Evolutionary conservation across 2,329 filamentous ascomycete species (phyloP), one percentile per base, ranked within the genome.

Genomic region (Fusarium sp.): DNA sequence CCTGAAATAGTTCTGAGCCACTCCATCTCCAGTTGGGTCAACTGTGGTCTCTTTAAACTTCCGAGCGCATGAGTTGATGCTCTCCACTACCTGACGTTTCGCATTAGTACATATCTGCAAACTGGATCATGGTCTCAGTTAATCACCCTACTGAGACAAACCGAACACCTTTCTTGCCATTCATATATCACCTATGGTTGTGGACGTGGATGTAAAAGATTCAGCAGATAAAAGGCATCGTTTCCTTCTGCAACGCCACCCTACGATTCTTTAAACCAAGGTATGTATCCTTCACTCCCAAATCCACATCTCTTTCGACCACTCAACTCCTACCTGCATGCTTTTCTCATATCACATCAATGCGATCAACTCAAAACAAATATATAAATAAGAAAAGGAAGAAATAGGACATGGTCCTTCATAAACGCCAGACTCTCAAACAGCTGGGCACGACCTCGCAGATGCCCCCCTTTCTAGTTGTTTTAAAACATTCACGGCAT

Each of bases 401-500:
- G 24, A 55, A 30, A 28, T 28, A 55, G 42, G 10, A 14, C 36
- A 48, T 48, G 30, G n/a, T n/a, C 26, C 39, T 41, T 48, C 35
- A 42, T 56, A 30, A 45, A 38, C 30, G 30, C 58, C 58, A 53
- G n/a, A 24, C 54, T 66, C 48, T 69, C 55, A 66, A 57, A 35
- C 20, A 22, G 32, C 32, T 28, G 35, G 48, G 63, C 47, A 66
- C 72, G 41, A 76, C 75, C 28, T 81, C 84, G 76, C 81, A 80
- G 60, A 81, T 81, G 14, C 78, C 81, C 4, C 83, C 81, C 70
- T 86, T 73, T 88, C 86, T 59, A 91, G 78, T 75, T 84, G 87
- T 74, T 81, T 84, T 72, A 91, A 74, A 58, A 90, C 88, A 5
- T 84, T 81, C 8, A 88, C 82, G 12, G 88, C 87, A 74, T 91